Evolutionary conservation across 768 basidiomycete genomes (phyloP).

Genomic region (Amyloporia xantha): DNA sequence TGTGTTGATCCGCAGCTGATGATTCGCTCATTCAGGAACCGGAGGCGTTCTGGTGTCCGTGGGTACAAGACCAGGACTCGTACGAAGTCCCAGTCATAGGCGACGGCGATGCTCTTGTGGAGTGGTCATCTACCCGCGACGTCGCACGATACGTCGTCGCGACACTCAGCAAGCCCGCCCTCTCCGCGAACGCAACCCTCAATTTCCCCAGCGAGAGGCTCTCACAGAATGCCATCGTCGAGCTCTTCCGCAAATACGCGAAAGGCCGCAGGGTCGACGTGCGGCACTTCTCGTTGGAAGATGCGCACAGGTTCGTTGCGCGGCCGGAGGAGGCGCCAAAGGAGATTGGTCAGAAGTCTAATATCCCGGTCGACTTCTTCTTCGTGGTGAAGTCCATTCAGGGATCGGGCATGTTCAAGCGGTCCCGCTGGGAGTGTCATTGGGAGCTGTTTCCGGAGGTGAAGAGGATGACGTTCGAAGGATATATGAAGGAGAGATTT

Average conservation of each 20-base stretch:
- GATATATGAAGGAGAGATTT: neutral
- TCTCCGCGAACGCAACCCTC: conserved; percentile 1
- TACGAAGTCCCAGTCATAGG: conserved; percentile 2
- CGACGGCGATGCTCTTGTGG: neutral
- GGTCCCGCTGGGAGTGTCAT: conserved; percentile 1
- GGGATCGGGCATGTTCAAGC: conserved; percentile 1
- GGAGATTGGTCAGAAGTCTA: conserved; percentile 1
- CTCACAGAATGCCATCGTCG: conserved; percentile 2
- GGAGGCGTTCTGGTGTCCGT: conserved; percentile 5
- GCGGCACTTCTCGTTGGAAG: neutral
- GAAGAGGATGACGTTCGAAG: conserved; percentile 3
- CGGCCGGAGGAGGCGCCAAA: neutral
- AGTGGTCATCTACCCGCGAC: neutral
- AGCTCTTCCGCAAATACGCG: conserved; percentile 2
- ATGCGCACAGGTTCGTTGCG: conserved; percentile 4
- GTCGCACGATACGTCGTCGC: conserved; percentile 3
- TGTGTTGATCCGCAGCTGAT: neutral
- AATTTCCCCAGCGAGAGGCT: conserved; percentile 4
- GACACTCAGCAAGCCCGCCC: conserved; percentile 2
- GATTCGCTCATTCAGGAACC: neutral
- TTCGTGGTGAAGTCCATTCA: conserved; percentile 1
- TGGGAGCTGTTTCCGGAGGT: conserved; percentile 5
- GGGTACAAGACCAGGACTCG: neutral
- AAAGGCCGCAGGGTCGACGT: conserved; percentile 1
- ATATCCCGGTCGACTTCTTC: conserved; percentile 3